Evolutionary conservation across 768 basidiomycete genomes (phyloP).

Genomic region (Boletus subparvulus): DNA sequence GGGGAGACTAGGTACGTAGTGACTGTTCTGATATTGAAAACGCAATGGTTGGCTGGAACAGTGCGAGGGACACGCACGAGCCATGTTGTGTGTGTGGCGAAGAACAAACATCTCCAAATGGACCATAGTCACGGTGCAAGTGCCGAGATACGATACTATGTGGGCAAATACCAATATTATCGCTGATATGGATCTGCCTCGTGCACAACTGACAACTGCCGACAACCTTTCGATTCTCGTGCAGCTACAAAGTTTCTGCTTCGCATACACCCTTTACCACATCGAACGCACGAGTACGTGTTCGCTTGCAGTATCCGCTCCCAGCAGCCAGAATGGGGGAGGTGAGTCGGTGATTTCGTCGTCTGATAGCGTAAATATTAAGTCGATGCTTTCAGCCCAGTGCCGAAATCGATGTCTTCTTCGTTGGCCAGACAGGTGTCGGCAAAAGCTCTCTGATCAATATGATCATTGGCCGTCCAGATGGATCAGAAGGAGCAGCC

Average conservation of each 20-base stretch:
- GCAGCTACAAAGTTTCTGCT: background rate
- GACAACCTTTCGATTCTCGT: background rate
- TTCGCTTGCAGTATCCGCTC: background rate
- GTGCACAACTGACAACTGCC: conserved; percentile 10
- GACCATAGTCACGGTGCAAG: background rate
- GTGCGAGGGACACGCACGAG: background rate
- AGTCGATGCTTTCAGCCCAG: conserved; percentile 4
- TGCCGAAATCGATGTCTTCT: conserved; percentile 16
- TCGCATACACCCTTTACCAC: conserved; percentile 5
- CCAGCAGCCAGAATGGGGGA: conserved; percentile 15
- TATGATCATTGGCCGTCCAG: conserved; percentile 19
- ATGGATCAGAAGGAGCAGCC: conserved; percentile 5
- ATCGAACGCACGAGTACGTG: background rate
- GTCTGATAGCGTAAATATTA: background rate
- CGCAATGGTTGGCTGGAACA: too few species aligned
- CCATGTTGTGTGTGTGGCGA: background rate
- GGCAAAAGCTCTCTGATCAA: conserved; percentile 28
- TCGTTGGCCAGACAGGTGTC: conserved; percentile 27
- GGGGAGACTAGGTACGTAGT: too few species aligned
- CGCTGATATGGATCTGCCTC: conserved; percentile 28
- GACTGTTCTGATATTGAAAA: too few species aligned
- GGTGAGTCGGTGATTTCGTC: conserved; percentile 10
- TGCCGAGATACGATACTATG: background rate
- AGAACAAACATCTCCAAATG: conserved; percentile 11
- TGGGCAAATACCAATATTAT: background rate